Base-by-base conservation (phyloP, 1,284 basidiomycete species). In the Apiotrichum laibachii region DNA sequence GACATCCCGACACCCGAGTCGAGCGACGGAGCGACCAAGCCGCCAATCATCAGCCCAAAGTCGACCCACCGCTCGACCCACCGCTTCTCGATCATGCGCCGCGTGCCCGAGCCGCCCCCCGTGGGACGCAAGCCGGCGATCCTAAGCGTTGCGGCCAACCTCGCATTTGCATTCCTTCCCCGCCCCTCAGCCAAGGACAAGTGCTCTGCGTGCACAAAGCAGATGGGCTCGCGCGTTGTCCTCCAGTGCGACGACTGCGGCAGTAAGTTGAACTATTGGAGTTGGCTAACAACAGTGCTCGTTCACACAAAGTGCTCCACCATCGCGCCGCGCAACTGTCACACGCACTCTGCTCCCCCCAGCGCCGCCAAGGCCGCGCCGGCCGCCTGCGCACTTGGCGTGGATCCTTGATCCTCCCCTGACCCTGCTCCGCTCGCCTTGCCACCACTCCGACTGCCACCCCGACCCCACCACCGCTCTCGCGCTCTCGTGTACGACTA, bases 191-290 rank as follows among this genome's bases (percentile, higher is more conserved):
- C 40, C 10, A 55, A 42, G 37, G 49, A 55, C 11, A 52, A 42
- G 43, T 59, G 58, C 18, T 21, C 45, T 5, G 58, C 48, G 5
- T 59, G 58, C 39, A 5, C 16, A 10, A 55, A 52, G 21, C 37
- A 53, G 5, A n/a, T 59, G 5, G 58, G 49, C 12, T 39, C 54
- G 19, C 49, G 58, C 15, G 39, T 54, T 3, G 58, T 42, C 3
- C 35, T 59, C 13, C 53, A 55, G 40, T 59, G 58, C 39, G 58
- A 59, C 39, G 49, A 59, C 31, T 59, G 58, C 21, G 58, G 58
- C 19, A 34, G 58, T 59, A 11, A 52, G 58, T 55, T 10, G 6
- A 2, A n/a, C 18, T 2, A 5, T 10, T 33, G 10, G 11, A 9
- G 11, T 11, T 7, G 2, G 19, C 49, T 39, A 3, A 50, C 21